Percentiles rank a stretch among this genome's conserved stretches.
phyloP scores from a whole-genome alignment of 2,329 filamentous ascomycete genomes.

The Fusarium hostae region DNA sequence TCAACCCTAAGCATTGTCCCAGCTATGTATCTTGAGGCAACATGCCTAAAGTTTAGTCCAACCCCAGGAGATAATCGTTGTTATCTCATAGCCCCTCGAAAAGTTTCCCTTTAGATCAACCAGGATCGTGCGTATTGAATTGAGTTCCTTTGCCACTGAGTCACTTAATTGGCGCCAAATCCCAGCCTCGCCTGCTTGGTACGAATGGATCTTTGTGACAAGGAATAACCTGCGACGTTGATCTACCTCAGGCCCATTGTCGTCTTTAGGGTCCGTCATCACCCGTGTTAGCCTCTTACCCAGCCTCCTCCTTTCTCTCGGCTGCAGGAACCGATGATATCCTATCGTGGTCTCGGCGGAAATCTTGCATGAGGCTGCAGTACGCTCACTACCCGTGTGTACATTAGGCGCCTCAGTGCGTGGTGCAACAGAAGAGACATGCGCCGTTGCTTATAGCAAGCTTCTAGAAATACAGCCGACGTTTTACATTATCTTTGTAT shows the following conservation, averaged over 20 bases:
- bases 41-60: background rate
- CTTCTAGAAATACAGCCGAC: constrained; percentile 33
- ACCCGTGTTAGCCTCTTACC: constrained; percentile 5
- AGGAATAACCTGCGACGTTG: constrained; percentile 16
- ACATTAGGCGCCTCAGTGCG: constrained; percentile 28
- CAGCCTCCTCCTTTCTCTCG: constrained; percentile 25
- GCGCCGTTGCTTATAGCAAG: constrained; percentile 10
- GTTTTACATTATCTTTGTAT: constrained; percentile 4
- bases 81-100: background rate
- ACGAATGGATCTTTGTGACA: constrained; percentile 1
- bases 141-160: constrained; percentile 7
- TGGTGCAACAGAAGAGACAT: constrained; percentile 35
- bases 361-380: constrained; percentile 47
- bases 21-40: background rate
- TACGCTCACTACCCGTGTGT: constrained; percentile 18
- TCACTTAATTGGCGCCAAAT: constrained; percentile 6
- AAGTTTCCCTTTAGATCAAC: background rate
- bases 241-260: constrained; percentile 19
- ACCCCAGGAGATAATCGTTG: background rate
- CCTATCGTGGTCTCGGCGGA: constrained; percentile 40
- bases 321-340: constrained; percentile 32
- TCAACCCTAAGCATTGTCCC: constrained; percentile 18
- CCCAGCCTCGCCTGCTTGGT: constrained; percentile 21
- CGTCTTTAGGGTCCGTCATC: constrained; percentile 1
- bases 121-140: constrained; percentile 8